phyloP scores from a whole-genome alignment of 2,329 filamentous ascomycete genomes.

The Fusarium sp. region DNA sequence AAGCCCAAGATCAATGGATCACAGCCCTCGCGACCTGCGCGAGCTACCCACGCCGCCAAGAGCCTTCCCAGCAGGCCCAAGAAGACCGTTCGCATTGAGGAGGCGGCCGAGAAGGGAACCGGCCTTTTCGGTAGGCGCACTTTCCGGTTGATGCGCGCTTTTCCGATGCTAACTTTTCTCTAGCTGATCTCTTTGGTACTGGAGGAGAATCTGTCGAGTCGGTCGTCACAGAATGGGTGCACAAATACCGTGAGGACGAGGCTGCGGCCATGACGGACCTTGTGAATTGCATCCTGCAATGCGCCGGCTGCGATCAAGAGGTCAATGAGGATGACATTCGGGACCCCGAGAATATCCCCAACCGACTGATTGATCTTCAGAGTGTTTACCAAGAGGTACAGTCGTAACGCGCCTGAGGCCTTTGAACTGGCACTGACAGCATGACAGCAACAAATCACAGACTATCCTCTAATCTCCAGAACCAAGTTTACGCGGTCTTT shows the following conservation, averaged over 20 bases:
- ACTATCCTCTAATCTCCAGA: conserved; percentile 90
- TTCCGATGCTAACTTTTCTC: conserved; percentile 33
- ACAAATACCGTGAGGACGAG: conserved; percentile 63
- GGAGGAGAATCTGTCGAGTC: conserved; percentile 64
- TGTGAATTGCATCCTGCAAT: conserved; percentile 71
- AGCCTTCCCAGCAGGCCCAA: conserved; percentile 62
- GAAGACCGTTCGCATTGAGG: conserved; percentile 60
- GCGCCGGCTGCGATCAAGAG: conserved; percentile 80
- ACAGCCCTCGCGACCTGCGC: conserved; percentile 48
- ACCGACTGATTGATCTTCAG: conserved; percentile 82
- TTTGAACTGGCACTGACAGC: conserved; percentile 41
- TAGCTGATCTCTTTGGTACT: conserved; percentile 70
- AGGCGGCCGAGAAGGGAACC: conserved; percentile 59
- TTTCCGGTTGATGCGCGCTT: neutral
- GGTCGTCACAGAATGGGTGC: conserved; percentile 67
- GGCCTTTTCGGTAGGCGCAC: conserved; percentile 61
- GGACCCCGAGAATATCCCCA: conserved; percentile 85
- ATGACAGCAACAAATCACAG: conserved; percentile 73
- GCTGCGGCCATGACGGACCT: conserved; percentile 65
- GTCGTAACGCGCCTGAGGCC: neutral
- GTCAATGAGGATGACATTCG: conserved; percentile 84
- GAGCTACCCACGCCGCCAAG: conserved; percentile 46
- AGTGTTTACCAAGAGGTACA: conserved; percentile 80
- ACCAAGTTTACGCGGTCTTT: conserved; percentile 79
- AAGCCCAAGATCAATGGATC: conserved; percentile 70